Conservation (phyloP, 257 asterid species). For the Jacaranda mimosifolia region DNA sequence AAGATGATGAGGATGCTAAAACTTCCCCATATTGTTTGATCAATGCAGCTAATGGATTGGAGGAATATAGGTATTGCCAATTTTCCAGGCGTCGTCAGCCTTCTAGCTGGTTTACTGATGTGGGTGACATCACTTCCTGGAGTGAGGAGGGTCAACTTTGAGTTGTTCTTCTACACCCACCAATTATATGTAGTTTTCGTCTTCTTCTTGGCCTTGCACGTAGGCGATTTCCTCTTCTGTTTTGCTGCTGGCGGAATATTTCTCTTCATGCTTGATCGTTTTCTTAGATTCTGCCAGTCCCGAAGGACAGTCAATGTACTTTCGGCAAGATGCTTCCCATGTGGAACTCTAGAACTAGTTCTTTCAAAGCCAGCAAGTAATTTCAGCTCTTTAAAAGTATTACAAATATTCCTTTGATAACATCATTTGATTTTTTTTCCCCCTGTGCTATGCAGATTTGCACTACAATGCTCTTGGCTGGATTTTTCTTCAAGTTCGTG, state of each 20-base stretch:
- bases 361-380: slow-evolving; percentile 81
- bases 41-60: slow-evolving; percentile 65
- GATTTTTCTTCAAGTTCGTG: slow-evolving; percentile 75
- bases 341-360: slow-evolving; percentile 79
- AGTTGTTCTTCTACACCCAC: slow-evolving; percentile 81
- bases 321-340: slow-evolving; percentile 65
- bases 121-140: slow-evolving; percentile 88
- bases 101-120: slow-evolving; percentile 72
- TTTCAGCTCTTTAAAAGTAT: background rate
- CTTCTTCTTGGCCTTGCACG: slow-evolving; percentile 74
- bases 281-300: slow-evolving; percentile 84
- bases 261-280: slow-evolving; percentile 83
- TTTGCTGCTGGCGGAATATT: slow-evolving; percentile 71
- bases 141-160: slow-evolving; percentile 66
- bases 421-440: slow-evolving; percentile 22
- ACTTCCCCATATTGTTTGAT: background rate
- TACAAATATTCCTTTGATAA: too few species aligned
- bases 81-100: slow-evolving; percentile 77
- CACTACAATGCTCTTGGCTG: slow-evolving; percentile 81
- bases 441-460: slow-evolving; percentile 51
- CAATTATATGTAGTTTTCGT: slow-evolving; percentile 69
- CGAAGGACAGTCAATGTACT: slow-evolving; percentile 62
- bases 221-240: slow-evolving; percentile 68
- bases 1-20: slow-evolving; percentile 21
- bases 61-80: slow-evolving; percentile 56